Conservation (phyloP, 148 eudicot species). For the Heliamphora exappendiculata region DNA sequence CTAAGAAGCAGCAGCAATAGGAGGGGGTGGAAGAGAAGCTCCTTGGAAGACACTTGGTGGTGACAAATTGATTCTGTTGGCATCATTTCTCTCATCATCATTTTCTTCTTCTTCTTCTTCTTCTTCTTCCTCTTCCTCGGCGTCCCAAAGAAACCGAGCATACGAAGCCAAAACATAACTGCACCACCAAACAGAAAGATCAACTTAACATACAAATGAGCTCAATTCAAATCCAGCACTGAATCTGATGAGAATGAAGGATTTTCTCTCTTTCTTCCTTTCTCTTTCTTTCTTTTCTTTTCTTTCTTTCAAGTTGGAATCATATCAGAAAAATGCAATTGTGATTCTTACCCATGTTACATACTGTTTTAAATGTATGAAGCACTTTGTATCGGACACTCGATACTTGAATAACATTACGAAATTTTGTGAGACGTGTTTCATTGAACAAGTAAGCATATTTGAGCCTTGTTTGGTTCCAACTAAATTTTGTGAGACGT, state of each 20-base stretch:
- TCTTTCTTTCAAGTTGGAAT: not conserved
- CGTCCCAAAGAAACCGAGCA: slow-evolving; percentile 76
- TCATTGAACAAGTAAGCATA: too few relatives aligned
- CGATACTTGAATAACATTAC: too few relatives aligned
- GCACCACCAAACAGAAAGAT: slow-evolving; percentile 15
- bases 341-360: too few relatives aligned
- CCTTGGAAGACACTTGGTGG: not conserved
- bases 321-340: not conserved
- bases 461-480: too few relatives aligned
- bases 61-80: not conserved
- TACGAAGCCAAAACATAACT: slow-evolving; percentile 76
- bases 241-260: not conserved
- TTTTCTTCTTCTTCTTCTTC: slow-evolving; percentile 29
- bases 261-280: too few relatives aligned
- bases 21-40: not conserved
- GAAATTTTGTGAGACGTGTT: too few relatives aligned
- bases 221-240: not conserved
- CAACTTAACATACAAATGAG: not conserved
- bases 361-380: too few relatives aligned
- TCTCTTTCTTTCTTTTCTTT: too few relatives aligned
- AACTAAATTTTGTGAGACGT: too few relatives aligned
- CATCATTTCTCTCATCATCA: not conserved
- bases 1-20: slow-evolving; percentile 9
- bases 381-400: too few relatives aligned
- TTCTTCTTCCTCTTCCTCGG: slow-evolving; percentile 51